Evolutionary conservation across 176 grass and related monocot species (phyloP).

Genomic region (Bolboschoenus planiculmis): DNA sequence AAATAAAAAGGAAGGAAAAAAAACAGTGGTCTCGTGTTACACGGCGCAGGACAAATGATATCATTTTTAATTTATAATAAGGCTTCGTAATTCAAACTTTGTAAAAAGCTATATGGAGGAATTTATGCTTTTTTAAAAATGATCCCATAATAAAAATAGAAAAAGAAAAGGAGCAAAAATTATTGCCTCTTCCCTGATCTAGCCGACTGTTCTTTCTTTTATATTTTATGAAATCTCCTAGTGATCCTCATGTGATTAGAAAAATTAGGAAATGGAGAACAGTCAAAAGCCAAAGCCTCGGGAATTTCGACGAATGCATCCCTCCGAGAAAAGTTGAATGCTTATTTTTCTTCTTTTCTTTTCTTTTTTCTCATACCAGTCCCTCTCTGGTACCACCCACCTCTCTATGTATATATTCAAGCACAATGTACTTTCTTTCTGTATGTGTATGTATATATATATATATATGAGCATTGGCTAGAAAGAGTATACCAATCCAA

Average conservation of each 20-base stretch:
- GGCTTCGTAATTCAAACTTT: background rate
- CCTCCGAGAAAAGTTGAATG: background rate
- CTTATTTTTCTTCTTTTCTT: background rate
- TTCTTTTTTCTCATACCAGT: background rate
- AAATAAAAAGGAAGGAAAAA: background rate
- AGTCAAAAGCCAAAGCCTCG: background rate
- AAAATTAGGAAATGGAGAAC: conserved; percentile 12
- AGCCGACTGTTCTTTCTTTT: background rate
- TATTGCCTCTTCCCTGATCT: background rate
- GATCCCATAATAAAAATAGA: background rate
- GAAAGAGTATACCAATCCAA: background rate
- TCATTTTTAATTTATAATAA: background rate
- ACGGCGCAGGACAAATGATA: background rate
- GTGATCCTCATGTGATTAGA: background rate
- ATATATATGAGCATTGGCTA: conserved; percentile 1
- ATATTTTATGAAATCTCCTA: background rate
- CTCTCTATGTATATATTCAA: background rate
- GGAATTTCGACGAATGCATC: conserved; percentile 12
- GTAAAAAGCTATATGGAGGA: background rate
- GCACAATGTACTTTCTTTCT: background rate
- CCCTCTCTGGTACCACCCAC: background rate
- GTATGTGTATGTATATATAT: background rate
- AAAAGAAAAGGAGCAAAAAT: background rate
- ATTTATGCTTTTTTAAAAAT: conserved; percentile 3
- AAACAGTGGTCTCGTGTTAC: conserved; percentile 1